Conservation (phyloP, 106 monocot species). For the Dendrobium chrysotoxum region DNA sequence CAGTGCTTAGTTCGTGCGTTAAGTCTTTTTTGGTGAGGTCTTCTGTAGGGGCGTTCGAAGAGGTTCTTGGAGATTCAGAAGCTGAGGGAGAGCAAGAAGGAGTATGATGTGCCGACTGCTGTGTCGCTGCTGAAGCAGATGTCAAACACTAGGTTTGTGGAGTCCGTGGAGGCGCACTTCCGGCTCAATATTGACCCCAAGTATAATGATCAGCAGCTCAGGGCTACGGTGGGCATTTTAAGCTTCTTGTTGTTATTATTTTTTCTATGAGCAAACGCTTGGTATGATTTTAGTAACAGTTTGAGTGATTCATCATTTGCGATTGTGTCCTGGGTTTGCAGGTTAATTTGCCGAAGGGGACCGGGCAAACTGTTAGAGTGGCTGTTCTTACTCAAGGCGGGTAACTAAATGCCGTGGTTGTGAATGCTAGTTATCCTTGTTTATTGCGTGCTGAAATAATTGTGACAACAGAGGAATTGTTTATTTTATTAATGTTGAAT, state of each 20-base stretch:
- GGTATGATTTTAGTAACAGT: not conserved
- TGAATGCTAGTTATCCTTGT: not conserved
- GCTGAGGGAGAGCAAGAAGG: slow-evolving; percentile 82
- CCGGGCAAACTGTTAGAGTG: slow-evolving; percentile 85
- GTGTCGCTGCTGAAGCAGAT: slow-evolving; percentile 58
- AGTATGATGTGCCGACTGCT: slow-evolving; percentile 71
- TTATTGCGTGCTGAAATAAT: not conserved
- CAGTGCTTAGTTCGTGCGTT: not conserved
- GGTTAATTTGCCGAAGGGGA: slow-evolving; percentile 98
- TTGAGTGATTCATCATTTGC: not conserved
- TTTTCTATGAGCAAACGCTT: not conserved
- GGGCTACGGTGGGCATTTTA: slow-evolving; percentile 56
- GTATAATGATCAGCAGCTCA: slow-evolving; percentile 94
- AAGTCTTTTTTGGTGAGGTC: not conserved
- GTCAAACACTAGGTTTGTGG: slow-evolving; percentile 71
- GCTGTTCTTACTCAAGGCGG: slow-evolving; percentile 91
- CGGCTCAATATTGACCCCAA: slow-evolving; percentile 93
- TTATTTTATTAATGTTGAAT: no score
- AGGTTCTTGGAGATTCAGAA: slow-evolving; percentile 96
- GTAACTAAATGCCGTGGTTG: slow-evolving; percentile 7
- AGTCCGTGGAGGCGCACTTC: slow-evolving; percentile 93
- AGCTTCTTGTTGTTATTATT: not conserved
- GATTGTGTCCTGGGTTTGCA: slow-evolving; percentile 20
- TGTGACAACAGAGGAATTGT: no score
- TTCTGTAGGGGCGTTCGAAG: slow-evolving; percentile 68